Percentiles rank a stretch among this genome's conserved stretches.
These are phyloP conservation scores for Ascochyta fabae DNA, from an alignment of 2,329 filamentous ascomycete species.

Conservation along the genomic window DNA sequence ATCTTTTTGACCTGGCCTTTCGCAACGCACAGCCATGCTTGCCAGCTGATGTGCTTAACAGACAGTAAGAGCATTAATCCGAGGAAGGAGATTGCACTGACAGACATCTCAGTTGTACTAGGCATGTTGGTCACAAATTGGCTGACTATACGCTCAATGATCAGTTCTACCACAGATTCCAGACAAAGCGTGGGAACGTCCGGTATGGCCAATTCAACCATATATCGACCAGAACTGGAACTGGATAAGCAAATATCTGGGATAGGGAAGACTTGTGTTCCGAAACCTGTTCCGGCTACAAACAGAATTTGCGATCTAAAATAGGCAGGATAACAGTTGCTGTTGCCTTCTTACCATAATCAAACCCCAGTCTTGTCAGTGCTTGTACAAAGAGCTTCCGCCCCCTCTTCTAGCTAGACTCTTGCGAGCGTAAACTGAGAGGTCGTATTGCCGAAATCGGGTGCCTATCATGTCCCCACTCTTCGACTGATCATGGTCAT, in stretches of 20 bases:
- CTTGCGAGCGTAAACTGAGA: too few relatives aligned
- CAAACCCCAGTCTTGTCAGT: too few relatives aligned
- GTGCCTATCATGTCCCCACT: too few relatives aligned
- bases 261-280: neutral
- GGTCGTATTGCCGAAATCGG: too few relatives aligned
- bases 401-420: too few relatives aligned
- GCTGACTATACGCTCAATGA: constrained; percentile 23
- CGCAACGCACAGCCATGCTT: constrained; percentile 45
- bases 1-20: constrained; percentile 36
- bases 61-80: constrained; percentile 42
- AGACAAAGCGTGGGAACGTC: neutral
- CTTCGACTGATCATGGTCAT: too few relatives aligned
- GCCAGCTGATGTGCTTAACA: constrained; percentile 46
- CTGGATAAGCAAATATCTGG: neutral
- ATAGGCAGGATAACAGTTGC: too few relatives aligned
- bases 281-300: neutral
- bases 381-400: too few relatives aligned
- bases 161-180: neutral
- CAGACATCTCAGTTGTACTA: constrained; percentile 16
- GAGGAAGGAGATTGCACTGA: neutral
- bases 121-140: constrained; percentile 30
- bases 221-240: neutral
- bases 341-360: too few relatives aligned
- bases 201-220: neutral
- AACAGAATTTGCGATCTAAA: too few relatives aligned